phyloP scores from a whole-genome alignment of 2,329 filamentous ascomycete species.

The Nothopassalora personata region DNA sequence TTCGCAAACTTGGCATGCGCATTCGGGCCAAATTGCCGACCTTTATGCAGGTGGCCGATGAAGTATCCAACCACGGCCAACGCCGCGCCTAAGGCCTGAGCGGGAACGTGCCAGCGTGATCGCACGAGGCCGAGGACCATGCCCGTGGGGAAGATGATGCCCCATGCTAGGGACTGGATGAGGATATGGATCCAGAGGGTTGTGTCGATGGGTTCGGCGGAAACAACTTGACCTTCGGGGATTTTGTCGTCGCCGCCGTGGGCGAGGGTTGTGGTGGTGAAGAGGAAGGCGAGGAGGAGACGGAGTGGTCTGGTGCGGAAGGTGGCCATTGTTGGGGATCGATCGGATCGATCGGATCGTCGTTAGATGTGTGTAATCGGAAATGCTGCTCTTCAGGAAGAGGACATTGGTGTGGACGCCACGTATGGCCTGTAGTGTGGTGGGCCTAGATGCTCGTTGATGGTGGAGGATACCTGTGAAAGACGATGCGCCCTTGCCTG shows the following conservation, averaged over 20 bases:
- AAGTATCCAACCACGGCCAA: conserved; percentile 82
- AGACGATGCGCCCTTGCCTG: background rate
- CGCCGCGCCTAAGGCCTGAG: conserved; percentile 68
- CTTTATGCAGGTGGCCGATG: conserved; percentile 84
- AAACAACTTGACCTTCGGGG: conserved; percentile 63
- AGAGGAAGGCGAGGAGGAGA: conserved; percentile 7
- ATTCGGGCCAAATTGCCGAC: conserved; percentile 77
- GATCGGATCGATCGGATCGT: background rate
- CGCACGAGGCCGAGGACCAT: conserved; percentile 93
- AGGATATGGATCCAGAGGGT: conserved; percentile 93
- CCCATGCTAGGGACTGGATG: conserved; percentile 79
- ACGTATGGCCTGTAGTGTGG: background rate
- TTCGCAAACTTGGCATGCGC: conserved; percentile 77
- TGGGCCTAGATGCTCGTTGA: background rate
- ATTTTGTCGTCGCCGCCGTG: conserved; percentile 56
- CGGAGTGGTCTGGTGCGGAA: conserved; percentile 22
- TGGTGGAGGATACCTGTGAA: background rate
- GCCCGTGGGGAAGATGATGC: conserved; percentile 84
- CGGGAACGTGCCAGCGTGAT: conserved; percentile 88
- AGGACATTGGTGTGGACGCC: background rate
- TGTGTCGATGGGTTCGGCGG: conserved; percentile 72
- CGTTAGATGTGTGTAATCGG: background rate
- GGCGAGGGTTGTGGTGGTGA: conserved; percentile 28
- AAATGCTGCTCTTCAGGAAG: background rate
- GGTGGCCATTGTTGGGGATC: conserved; percentile 19